These are phyloP conservation scores for Zopfia rhizophila DNA, from an alignment of 2,329 filamentous ascomycete genomes.

Conservation along the genomic window DNA sequence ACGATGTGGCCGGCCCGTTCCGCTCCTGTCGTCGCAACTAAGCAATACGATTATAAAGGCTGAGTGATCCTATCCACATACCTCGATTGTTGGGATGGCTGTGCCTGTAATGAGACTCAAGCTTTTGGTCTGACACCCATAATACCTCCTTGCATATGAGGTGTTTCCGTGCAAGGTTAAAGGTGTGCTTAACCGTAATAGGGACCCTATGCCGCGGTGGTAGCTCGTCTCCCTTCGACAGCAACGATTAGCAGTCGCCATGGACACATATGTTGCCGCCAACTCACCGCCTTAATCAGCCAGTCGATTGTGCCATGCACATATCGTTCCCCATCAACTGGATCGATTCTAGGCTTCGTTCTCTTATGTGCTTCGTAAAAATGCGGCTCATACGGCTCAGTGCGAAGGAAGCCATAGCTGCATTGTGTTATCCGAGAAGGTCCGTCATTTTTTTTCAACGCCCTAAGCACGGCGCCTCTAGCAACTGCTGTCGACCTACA, in stretches of 20 bases:
- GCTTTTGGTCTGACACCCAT: conserved; percentile 18
- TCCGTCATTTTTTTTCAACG: conserved; percentile 40
- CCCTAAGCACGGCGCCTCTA: conserved; percentile 42
- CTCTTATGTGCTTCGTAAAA: conserved; percentile 4
- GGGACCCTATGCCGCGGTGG: too few species aligned
- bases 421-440: conserved; percentile 34
- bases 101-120: conserved; percentile 17
- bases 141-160: conserved; percentile 17
- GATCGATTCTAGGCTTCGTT: background rate
- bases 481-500: conserved; percentile 23
- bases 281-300: conserved; percentile 10
- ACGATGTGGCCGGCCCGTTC: conserved; percentile 18
- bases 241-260: too few species aligned
- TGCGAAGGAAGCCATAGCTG: conserved; percentile 40
- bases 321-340: conserved; percentile 10
- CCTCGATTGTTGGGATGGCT: conserved; percentile 18
- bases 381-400: conserved; percentile 14
- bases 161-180: conserved; percentile 11
- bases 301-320: conserved; percentile 9
- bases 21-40: conserved; percentile 16
- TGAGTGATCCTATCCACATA: too few species aligned
- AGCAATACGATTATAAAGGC: background rate
- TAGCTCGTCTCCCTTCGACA: too few species aligned
- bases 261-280: too few species aligned
- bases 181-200: conserved; percentile 17